A percentile compares a stretch with the other conserved stretches of the same genome.
These are phyloP conservation scores for Ceratobasidium sp. DNA, from an alignment of 1,284 basidiomycete genomes.

Conservation along the genomic window DNA sequence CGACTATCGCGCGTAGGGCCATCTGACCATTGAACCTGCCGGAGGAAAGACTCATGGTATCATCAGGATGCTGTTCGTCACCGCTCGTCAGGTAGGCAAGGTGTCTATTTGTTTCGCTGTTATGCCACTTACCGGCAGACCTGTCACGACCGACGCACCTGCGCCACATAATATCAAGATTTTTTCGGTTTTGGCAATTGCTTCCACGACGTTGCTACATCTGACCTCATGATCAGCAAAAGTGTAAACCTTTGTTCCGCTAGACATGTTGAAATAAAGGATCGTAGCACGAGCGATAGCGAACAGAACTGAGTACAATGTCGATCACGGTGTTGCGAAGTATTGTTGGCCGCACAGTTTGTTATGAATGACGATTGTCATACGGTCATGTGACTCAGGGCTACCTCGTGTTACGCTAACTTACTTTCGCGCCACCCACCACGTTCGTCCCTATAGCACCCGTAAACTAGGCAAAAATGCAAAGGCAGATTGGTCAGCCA, in stretches of 20 bases:
- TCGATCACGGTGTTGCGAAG: too few relatives aligned
- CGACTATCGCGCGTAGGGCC: background rate
- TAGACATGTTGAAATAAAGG: background rate
- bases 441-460: too few relatives aligned
- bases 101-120: background rate
- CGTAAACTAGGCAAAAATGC: too few relatives aligned
- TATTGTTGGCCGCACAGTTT: too few relatives aligned
- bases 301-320: too few relatives aligned
- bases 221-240: background rate
- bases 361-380: too few relatives aligned
- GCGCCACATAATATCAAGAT: background rate
- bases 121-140: background rate
- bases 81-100: background rate
- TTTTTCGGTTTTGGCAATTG: background rate
- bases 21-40: background rate
- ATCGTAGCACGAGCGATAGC: too few relatives aligned
- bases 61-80: background rate
- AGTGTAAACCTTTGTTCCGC: background rate
- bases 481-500: too few relatives aligned
- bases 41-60: background rate
- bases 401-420: too few relatives aligned
- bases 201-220: background rate
- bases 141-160: background rate
- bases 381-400: too few relatives aligned
- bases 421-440: too few relatives aligned